Evolutionary conservation across 768 basidiomycete species (phyloP).

Genomic region (Porphyrellus cyaneotinctus): DNA sequence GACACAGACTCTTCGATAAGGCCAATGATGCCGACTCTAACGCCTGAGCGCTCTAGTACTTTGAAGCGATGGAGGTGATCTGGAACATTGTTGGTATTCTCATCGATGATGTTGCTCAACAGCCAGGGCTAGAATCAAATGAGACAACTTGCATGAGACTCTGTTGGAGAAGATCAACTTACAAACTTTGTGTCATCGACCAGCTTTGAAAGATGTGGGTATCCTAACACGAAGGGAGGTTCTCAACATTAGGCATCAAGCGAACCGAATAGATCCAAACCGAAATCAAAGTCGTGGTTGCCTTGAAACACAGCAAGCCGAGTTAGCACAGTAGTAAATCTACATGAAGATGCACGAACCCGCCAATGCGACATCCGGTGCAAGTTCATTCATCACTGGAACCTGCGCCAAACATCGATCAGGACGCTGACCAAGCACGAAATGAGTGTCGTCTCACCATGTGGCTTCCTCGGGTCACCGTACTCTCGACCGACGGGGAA

Average conservation of each 20-base stretch:
- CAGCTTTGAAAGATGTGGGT: constrained; percentile 62
- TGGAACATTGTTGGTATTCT: constrained; percentile 58
- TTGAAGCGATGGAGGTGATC: constrained; percentile 55
- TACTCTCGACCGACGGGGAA: constrained; percentile 81
- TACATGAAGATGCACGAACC: constrained; percentile 45
- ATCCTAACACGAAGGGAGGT: constrained; percentile 37
- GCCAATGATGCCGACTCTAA: constrained; percentile 78
- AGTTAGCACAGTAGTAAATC: constrained; percentile 3
- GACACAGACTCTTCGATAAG: constrained; percentile 73
- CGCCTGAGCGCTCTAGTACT: constrained; percentile 64
- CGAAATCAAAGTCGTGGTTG: constrained; percentile 93
- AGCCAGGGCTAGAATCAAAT: constrained; percentile 68
- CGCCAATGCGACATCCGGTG: constrained; percentile 74
- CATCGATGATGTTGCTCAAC: constrained; percentile 81
- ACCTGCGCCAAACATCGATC: constrained; percentile 44
- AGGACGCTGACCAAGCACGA: neutral
- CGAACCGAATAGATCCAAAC: constrained; percentile 32
- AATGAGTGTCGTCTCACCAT: constrained; percentile 51
- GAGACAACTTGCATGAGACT: neutral
- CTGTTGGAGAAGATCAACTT: constrained; percentile 22
- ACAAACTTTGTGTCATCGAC: constrained; percentile 74
- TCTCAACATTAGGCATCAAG: neutral
- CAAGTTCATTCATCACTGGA: constrained; percentile 78
- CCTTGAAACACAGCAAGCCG: constrained; percentile 39
- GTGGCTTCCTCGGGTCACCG: constrained; percentile 86